Evolutionary conservation across 108 stramenopile genomes (phyloP).

Genomic region (Nitzschia putrida): DNA sequence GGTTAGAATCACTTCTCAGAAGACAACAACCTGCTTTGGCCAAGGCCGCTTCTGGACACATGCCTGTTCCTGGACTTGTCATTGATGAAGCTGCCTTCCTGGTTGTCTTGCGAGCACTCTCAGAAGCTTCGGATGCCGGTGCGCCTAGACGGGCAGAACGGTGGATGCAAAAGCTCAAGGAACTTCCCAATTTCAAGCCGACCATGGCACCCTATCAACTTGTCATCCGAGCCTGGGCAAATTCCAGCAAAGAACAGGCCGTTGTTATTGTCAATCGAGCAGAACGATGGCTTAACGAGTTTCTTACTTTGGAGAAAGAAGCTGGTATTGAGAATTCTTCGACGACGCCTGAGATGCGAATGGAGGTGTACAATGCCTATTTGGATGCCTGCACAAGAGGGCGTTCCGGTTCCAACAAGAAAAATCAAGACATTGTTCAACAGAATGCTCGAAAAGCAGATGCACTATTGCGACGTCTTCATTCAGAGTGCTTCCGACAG

Average conservation of each 20-base stretch:
- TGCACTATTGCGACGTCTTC: slow-evolving; percentile 43
- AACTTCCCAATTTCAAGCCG: slow-evolving; percentile 39
- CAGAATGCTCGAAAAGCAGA: slow-evolving; percentile 56
- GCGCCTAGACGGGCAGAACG: slow-evolving; percentile 63
- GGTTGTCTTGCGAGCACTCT: slow-evolving; percentile 56
- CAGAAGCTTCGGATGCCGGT: slow-evolving; percentile 39
- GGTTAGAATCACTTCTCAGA: slow-evolving; percentile 22
- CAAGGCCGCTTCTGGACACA: background rate
- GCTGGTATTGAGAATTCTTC: slow-evolving; percentile 8
- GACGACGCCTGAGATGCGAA: slow-evolving; percentile 42
- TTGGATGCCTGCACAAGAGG: slow-evolving; percentile 71
- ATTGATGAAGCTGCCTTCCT: slow-evolving; percentile 58
- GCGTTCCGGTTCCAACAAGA: slow-evolving; percentile 38
- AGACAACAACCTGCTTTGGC: background rate
- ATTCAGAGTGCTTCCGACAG: slow-evolving; percentile 25
- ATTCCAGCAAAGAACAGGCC: slow-evolving; percentile 46
- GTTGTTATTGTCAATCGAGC: slow-evolving; percentile 56
- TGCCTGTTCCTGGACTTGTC: background rate
- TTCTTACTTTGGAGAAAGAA: slow-evolving; percentile 25
- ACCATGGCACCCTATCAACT: slow-evolving; percentile 59
- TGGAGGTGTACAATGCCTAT: slow-evolving; percentile 69
- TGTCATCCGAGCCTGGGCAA: slow-evolving; percentile 78
- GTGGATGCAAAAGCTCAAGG: slow-evolving; percentile 44
- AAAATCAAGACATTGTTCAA: slow-evolving; percentile 22
- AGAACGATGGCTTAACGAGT: slow-evolving; percentile 72